Conservation (phyloP, 1,284 basidiomycete genomes). For the Inonotus hispidus region DNA sequence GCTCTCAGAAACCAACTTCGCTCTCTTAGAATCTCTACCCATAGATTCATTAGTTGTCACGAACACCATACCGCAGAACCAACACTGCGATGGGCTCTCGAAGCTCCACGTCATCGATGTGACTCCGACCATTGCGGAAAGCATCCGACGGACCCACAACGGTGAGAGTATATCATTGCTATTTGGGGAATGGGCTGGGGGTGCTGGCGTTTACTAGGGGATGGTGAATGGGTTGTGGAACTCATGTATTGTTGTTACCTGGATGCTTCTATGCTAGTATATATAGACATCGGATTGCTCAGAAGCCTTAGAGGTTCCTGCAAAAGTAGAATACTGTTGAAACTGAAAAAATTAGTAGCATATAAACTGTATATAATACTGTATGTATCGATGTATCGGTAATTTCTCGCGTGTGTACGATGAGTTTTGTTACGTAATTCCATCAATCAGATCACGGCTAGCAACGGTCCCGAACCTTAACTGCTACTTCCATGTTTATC, state of each 20-base stretch:
- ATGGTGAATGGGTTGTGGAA: neutral
- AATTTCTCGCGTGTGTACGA: neutral
- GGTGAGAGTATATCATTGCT: slow-evolving; percentile 84
- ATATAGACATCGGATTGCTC: neutral
- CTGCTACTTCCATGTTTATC: neutral
- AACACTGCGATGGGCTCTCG: slow-evolving; percentile 46
- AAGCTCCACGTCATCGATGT: slow-evolving; percentile 82
- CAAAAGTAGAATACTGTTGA: neutral
- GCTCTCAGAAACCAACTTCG: slow-evolving; percentile 81
- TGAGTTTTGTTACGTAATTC: neutral
- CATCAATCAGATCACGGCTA: neutral
- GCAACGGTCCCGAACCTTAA: neutral
- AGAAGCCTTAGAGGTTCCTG: neutral
- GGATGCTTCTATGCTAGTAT: neutral
- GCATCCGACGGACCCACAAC: slow-evolving; percentile 94
- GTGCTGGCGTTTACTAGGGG: slow-evolving; percentile 22
- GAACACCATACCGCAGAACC: slow-evolving; percentile 71
- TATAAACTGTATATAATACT: neutral
- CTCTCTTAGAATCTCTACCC: slow-evolving; percentile 71
- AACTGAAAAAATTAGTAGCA: too few relatives aligned
- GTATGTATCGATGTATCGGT: neutral
- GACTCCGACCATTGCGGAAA: slow-evolving; percentile 88
- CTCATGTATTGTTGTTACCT: neutral
- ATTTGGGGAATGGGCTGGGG: slow-evolving; percentile 73
- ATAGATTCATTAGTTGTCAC: slow-evolving; percentile 58